Conservation (phyloP, 129 eudicot genomes). For the Centaurea solstitialis region DNA sequence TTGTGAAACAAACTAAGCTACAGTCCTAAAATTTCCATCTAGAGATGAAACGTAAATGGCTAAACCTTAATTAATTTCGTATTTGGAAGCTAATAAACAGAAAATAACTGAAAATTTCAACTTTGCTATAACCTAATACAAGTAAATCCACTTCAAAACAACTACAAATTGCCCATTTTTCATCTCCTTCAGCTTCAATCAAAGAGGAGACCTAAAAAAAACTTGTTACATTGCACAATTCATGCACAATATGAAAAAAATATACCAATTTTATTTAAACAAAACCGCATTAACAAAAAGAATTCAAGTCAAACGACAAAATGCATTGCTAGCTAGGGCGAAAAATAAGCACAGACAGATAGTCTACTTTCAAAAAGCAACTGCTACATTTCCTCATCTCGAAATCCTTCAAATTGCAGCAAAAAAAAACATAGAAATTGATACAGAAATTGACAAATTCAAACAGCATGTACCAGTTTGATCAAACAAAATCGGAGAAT, state of each 20-base stretch:
- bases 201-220: background rate
- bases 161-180: background rate
- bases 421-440: background rate
- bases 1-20: constrained; percentile 6
- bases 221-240: constrained; percentile 22
- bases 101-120: constrained; percentile 1
- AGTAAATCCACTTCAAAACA: constrained; percentile 5
- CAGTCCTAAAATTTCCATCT: constrained; percentile 13
- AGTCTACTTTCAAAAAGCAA: background rate
- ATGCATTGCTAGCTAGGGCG: constrained; percentile 13
- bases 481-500: constrained; percentile 15
- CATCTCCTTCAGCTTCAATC: constrained; percentile 10
- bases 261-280: background rate
- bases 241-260: background rate
- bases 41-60: constrained; percentile 5
- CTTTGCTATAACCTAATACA: constrained; percentile 13
- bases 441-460: background rate
- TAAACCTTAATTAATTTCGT: background rate
- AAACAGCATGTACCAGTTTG: constrained; percentile 11
- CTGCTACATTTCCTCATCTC: constrained; percentile 5
- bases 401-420: background rate
- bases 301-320: constrained; percentile 16
- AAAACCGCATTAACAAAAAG: background rate
- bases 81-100: background rate
- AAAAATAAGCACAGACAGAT: background rate